Base-by-base conservation (phyloP, 768 basidiomycete genomes). In the Termitomyces sp. region DNA sequence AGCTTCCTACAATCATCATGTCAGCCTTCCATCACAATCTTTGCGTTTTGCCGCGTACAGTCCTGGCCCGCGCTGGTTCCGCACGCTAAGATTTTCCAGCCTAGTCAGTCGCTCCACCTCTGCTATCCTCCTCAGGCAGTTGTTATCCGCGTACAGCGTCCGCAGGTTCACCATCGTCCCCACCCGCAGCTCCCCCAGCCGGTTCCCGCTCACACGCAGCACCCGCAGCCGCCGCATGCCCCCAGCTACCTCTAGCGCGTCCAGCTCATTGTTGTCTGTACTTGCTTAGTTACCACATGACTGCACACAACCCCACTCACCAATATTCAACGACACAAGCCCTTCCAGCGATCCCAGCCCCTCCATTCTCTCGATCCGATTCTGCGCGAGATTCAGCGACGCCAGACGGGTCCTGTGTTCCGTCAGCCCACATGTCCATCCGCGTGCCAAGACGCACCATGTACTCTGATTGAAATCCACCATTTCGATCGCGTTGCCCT, bases 111-210 rank as follows among this genome's bases (percentile, higher is more conserved):
- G 78, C 61, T 82, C 79, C 67, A 83, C 68, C 70, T 82, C 83
- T 49, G 67, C 71, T 52, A 90, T 70, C 50, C 75, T 68, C 35
- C 70, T 74, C 35, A 92, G 77, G 43, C 72, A 71, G 69, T 97
- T 96, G 71, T 88, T 87, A 78, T 99, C 97, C 72, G 91, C 85
- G 71, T 97, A 98, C 14, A 99, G 82, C 69, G 92, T 96, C 64
- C 94, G 85, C 67, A 98, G 74, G 71, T 85, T 87, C 2, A 83
- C 76, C 69, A 91, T 83, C 38, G 77, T 72, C 36, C 79, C 79
- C 64, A 82, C 80, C 67, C 93, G 80, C 57, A 99, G 78, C 59
- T 75, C 70, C 53, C 79, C 73, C 64, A 99, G 72, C 41, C 84
- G 80, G 74, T 99, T 99, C 68, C 85, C 83, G 77, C 90, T 94